These are phyloP conservation scores for Sporisorium sorghi DNA, from an alignment of 1,284 basidiomycete species.

Conservation along the genomic window DNA sequence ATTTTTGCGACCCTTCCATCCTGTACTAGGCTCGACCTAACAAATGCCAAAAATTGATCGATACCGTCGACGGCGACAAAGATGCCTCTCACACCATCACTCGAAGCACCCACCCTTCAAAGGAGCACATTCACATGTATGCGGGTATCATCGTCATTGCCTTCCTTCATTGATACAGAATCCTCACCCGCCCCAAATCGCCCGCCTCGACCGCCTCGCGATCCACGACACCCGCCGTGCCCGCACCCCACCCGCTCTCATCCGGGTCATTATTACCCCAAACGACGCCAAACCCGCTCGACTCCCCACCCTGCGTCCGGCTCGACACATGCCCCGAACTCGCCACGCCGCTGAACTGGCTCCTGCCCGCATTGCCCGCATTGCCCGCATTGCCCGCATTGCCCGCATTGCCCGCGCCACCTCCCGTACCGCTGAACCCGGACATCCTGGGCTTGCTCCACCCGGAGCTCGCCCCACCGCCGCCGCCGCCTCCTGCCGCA, in stretches of 20 bases:
- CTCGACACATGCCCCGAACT: constrained; percentile 20
- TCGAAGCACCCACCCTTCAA: neutral
- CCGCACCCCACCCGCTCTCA: constrained; percentile 26
- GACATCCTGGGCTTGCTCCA: constrained; percentile 46
- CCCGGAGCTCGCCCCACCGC: constrained; percentile 33
- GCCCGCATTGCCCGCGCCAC: too few species aligned
- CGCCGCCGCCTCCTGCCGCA: too few species aligned
- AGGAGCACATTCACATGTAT: neutral
- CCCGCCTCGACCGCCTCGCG: constrained; percentile 46
- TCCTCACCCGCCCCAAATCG: constrained; percentile 41
- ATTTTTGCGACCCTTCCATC: too few species aligned
- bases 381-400: too few species aligned
- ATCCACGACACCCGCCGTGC: constrained; percentile 18
- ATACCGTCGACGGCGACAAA: neutral
- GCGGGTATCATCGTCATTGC: constrained; percentile 2
- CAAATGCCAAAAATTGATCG: neutral
- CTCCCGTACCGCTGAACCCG: constrained; percentile 20
- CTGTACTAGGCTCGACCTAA: too few species aligned
- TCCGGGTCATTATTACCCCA: constrained; percentile 48
- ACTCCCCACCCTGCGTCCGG: constrained; percentile 21
- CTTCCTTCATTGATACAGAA: constrained; percentile 34
- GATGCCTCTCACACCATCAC: neutral
- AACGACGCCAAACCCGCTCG: constrained; percentile 24
- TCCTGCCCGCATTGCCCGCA: constrained; percentile 5
- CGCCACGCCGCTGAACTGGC: constrained; percentile 17